Base-by-base conservation (phyloP, 2,329 filamentous ascomycete genomes). In the Curvularia spicifera region DNA sequence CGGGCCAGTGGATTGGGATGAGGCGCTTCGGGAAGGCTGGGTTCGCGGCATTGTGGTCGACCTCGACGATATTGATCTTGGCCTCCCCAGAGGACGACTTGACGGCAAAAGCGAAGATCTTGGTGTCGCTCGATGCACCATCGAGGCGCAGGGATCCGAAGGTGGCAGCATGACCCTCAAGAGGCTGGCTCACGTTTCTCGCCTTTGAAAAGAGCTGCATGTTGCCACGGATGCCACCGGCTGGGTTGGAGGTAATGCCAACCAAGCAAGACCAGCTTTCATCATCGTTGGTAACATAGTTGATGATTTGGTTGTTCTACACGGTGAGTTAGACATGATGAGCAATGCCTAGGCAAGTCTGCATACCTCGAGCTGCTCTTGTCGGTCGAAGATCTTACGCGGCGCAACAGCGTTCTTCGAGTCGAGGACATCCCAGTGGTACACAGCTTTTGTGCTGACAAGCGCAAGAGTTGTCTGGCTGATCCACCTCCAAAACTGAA, bases 401-500 rank as follows among this genome's bases (percentile, higher is more conserved):
- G 77, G 77, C 2, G 93, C 92, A 63, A 87, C 84, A 57, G 89
- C 84, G 78, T 96, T 91, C 63, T 86, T 85, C 51, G 89, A 83
- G 75, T 97, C 93, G 76, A 94, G 94, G 66, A 99, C 91, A 76
- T 99, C 92, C 95, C 95, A 99, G 82, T 99, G 95, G 79, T 93
- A 98, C 63, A 99, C 91, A 40, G 91, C 89, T 64, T 86, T 90
- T 59, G 96, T 93, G 64, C 94, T 98, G 65, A 99, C 91, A 71
- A 99, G 83, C 62, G 94, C 95, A 59, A 99, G 82, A 61, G 89
- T 91, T 58, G 85, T 90, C 71, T 97, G 91, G 80, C 89, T 97
- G 80, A 96, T 92, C 95, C 95, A 99, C 82, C 97, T 97, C 96
- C 95, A 99, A 84, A 96, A 99, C 62, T 95, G 90, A 52, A 99